A percentile compares a stretch with the other conserved stretches of the same genome.
Evolutionary conservation across 2,329 filamentous ascomycete species (phyloP).

Genomic region (Penicillium sp.): DNA sequence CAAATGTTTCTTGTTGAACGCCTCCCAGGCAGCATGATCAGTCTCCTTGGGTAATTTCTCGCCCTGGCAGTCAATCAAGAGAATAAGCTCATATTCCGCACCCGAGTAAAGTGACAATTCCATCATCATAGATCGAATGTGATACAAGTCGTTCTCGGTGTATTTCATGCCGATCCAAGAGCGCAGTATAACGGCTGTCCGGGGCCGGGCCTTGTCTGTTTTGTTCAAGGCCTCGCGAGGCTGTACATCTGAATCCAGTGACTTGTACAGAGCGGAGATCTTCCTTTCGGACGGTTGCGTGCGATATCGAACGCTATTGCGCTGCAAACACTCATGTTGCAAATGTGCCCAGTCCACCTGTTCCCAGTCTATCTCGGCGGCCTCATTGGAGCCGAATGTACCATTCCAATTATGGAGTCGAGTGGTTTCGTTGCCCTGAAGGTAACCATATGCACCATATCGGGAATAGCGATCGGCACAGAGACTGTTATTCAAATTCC

Average conservation of each 20-base stretch:
- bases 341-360: slow-evolving; percentile 67
- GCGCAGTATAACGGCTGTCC: slow-evolving; percentile 76
- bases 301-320: slow-evolving; percentile 54
- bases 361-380: slow-evolving; percentile 51
- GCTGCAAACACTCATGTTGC: slow-evolving; percentile 63
- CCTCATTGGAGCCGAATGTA: slow-evolving; percentile 5
- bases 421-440: background rate
- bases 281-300: slow-evolving; percentile 29
- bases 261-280: slow-evolving; percentile 5
- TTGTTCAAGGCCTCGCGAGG: background rate
- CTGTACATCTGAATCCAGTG: background rate
- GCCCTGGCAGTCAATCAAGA: slow-evolving; percentile 83
- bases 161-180: slow-evolving; percentile 82
- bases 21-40: slow-evolving; percentile 2
- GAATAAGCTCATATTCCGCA: slow-evolving; percentile 80
- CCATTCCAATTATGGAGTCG: background rate
- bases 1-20: slow-evolving; percentile 5
- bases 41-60: slow-evolving; percentile 57
- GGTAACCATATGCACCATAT: slow-evolving; percentile 15
- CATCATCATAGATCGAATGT: slow-evolving; percentile 76
- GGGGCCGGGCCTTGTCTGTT: slow-evolving; percentile 32
- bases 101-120: slow-evolving; percentile 79
- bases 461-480: slow-evolving; percentile 12
- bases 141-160: slow-evolving; percentile 74
- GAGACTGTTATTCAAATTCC: slow-evolving; percentile 8